phyloP scores from a whole-genome alignment of 1,284 basidiomycete genomes.

The Leccinum ambiguum region DNA sequence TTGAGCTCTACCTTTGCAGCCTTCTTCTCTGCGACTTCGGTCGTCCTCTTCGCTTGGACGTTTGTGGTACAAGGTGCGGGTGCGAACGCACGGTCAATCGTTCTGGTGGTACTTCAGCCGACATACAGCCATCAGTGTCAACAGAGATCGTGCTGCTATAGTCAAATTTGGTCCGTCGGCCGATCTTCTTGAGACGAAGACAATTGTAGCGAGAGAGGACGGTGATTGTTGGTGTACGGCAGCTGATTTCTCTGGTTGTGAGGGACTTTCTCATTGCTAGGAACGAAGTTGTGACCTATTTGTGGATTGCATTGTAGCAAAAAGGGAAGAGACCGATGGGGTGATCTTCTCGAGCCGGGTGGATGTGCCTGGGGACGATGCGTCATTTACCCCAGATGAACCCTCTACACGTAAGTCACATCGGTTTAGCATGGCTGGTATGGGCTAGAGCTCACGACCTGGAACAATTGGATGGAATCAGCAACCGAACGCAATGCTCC shows the following conservation, averaged over 20 bases:
- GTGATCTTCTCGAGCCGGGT: not conserved
- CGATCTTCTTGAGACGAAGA: not conserved
- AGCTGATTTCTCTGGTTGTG: not conserved
- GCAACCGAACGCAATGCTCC: too few relatives aligned
- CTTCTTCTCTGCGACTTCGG: not conserved
- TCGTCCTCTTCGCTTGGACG: conserved; percentile 11
- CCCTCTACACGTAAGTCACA: conserved; percentile 8
- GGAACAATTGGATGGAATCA: not conserved
- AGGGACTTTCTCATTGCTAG: not conserved
- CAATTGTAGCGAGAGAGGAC: not conserved
- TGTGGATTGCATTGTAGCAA: not conserved
- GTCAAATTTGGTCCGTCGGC: conserved; percentile 9
- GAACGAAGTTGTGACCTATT: not conserved
- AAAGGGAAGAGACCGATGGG: not conserved
- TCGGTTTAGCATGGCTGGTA: not conserved
- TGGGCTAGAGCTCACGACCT: not conserved
- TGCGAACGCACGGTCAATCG: not conserved
- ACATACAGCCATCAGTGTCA: conserved; percentile 11
- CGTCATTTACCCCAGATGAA: not conserved
- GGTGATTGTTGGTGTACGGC: not conserved
- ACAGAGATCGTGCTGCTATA: not conserved
- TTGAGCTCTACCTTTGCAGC: not conserved
- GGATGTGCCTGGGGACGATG: not conserved
- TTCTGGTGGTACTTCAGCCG: not conserved
- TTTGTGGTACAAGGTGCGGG: conserved; percentile 15